These are phyloP conservation scores for Ilyonectria destructans DNA, from an alignment of 2,329 filamentous ascomycete genomes.

Conservation along the genomic window DNA sequence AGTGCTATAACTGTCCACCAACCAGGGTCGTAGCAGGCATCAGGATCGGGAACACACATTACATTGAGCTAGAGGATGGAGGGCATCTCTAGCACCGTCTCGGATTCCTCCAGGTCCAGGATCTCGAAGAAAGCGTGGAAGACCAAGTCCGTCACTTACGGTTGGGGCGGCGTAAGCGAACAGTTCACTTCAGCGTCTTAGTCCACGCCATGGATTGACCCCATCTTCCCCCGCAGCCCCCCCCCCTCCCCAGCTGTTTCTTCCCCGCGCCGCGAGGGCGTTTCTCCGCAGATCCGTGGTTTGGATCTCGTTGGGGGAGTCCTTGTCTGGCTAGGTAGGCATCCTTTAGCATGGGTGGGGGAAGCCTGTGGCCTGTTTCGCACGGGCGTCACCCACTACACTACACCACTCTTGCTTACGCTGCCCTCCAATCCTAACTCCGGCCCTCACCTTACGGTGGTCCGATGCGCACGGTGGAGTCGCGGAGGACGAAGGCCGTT, in stretches of 20 bases:
- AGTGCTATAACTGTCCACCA: background rate
- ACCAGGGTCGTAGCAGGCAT: background rate
- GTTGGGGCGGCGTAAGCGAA: background rate
- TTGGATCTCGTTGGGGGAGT: slow-evolving; percentile 31
- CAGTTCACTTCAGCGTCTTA: background rate
- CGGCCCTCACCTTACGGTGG: slow-evolving; percentile 2
- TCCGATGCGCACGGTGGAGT: slow-evolving; percentile 16
- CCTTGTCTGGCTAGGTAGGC: background rate
- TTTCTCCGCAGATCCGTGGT: slow-evolving; percentile 42
- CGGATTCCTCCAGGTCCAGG: background rate
- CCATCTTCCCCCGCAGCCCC: slow-evolving; percentile 45
- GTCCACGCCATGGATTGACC: slow-evolving; percentile 27
- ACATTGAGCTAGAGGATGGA: background rate
- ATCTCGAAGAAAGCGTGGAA: background rate
- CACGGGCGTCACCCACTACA: slow-evolving; percentile 1
- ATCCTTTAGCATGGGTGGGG: slow-evolving; percentile 11
- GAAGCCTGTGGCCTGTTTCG: slow-evolving; percentile 10
- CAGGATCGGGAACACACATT: background rate
- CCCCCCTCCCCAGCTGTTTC: slow-evolving; percentile 36
- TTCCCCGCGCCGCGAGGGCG: slow-evolving; percentile 43
- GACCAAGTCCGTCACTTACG: slow-evolving; percentile 2
- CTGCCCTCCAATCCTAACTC: background rate
- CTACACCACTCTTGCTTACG: background rate
- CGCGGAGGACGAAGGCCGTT: slow-evolving; percentile 28
- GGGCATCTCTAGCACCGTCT: background rate